Base-by-base conservation (phyloP, 2,329 filamentous ascomycete species). In the Chaetomiaceae sp. region DNA sequence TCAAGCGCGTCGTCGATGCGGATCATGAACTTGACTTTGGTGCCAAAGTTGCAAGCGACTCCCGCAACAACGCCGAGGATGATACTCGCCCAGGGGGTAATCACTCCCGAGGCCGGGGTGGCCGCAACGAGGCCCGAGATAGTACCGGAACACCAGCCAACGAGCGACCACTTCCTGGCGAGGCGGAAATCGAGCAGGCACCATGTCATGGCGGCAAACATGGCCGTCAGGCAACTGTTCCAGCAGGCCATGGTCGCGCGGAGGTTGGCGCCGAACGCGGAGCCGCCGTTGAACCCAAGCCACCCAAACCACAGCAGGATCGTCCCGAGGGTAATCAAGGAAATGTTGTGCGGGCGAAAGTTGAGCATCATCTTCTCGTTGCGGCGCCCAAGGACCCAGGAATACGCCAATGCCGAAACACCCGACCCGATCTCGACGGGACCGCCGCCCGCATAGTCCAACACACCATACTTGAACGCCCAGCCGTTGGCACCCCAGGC, bases 361-460 rank as follows among this genome's bases (percentile, higher is more conserved):
- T 97, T 97, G 73, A 96, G 83, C 89, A 97, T 96, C 90, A 97
- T 96, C 77, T 90, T 94, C 77, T 97, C 92, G 75, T 96, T 94
- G 62, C 94, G 90, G 66, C 90, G 89, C 62, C 94, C 94, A 56
- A 99, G 87, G 33, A 96, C 85, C 89, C 89, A 87, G 2, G 91
- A 96, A 76, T 97, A 99, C 61, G 94, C 94, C 42, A 97, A 79
- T 27, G 92, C 94, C 38, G 90, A 94, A 73, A 95, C 78, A 68
- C 94, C 94, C 53, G 94, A 97, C 56, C 83, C 89, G 64, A 99
- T 97, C 74, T 99, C 94, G 79, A 99, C 94, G 62, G 94, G 94
- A 48, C 92, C 91, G 65, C 94, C 94, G 60, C 94, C 94, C 46
- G 94, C 94, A 67, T 96, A 99, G 72, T 99, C 94, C 66, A 96